Base-by-base conservation (phyloP, 768 basidiomycete genomes). In the Daedalea quercina region DNA sequence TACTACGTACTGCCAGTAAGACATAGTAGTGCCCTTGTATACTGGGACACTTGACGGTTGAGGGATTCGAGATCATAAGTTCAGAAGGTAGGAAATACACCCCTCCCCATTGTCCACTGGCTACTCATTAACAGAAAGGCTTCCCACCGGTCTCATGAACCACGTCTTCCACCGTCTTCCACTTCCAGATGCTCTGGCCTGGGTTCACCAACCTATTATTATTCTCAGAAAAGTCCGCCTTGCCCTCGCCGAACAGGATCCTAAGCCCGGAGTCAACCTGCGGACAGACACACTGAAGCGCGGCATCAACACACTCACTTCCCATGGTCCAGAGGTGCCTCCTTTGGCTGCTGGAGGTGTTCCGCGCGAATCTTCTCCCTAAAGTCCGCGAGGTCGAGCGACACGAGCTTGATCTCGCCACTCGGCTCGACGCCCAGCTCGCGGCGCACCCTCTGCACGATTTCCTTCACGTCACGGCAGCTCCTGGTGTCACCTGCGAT, bases 201-300 rank as follows among this genome's bases (percentile, higher is more conserved):
- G 62, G 63, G 50, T 65, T 65, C 9, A 63, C 55, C n/a, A 63
- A 50, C 35, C 63, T 63, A 47, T 65, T 58, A 28, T 51, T 37
- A 41, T 62, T 62, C 19, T 54, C 37, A 9, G 9, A 41, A 0
- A 55, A 55, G 54, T 64, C 57, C 3, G 56, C 6, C 49, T 51
- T 50, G 7, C 62, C 62, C 46, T 63, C 57, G 9, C 54, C 48
- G 9, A 57, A 44, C 13, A 55, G 45, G 40, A 62, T 44, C 12
- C 62, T 63, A 46, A 31, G 28, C 28, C 28, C 4, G 28, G 11
- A 31, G 6, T 31, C 11, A 11, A 31, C 28, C n/a, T n/a, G 28
- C 11, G 28, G 11, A 6, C 28, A 31, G 28, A 31, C 28, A 31
- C 28, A 31, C 4, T 11, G 6, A 11, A 4, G 11, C 11, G 28